Conservation (phyloP, 208 protist species). For the Angomonas ambiguus region DNA sequence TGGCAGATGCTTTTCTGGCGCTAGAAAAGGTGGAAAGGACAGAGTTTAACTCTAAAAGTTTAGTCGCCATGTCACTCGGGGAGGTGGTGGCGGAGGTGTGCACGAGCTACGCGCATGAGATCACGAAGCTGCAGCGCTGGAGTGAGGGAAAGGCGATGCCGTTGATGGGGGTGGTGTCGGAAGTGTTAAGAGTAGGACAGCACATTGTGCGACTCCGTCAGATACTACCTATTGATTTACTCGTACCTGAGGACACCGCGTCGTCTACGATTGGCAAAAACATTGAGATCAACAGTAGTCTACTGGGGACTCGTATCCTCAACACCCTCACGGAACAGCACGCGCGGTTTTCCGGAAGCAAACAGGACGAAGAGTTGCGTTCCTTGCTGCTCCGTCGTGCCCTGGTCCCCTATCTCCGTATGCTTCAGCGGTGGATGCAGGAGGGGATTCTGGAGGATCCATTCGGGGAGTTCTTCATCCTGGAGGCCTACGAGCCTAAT, state of each 20-base stretch:
- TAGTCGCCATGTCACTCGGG: constrained; percentile 83
- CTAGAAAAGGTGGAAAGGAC: constrained; percentile 58
- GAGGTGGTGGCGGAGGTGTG: constrained; percentile 77
- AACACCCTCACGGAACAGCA: constrained; percentile 74
- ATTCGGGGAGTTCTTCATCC: constrained; percentile 85
- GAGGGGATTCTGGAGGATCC: constrained; percentile 77
- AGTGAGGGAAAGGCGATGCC: constrained; percentile 55
- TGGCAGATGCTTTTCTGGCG: constrained; percentile 75
- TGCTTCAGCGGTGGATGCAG: constrained; percentile 82
- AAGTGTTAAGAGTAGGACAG: constrained; percentile 75
- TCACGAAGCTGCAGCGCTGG: constrained; percentile 68
- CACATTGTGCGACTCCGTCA: constrained; percentile 80
- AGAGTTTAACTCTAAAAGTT: constrained; percentile 63
- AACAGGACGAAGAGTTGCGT: constrained; percentile 73
- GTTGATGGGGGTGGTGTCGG: constrained; percentile 78
- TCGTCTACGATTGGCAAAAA: background rate
- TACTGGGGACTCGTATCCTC: constrained; percentile 62
- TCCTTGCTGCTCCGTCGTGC: constrained; percentile 65
- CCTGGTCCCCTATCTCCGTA: constrained; percentile 71
- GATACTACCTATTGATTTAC: constrained; percentile 66
- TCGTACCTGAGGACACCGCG: constrained; percentile 8
- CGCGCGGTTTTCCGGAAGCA: constrained; percentile 52
- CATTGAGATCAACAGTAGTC: constrained; percentile 6
- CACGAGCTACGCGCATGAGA: constrained; percentile 76
- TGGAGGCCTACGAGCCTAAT: constrained; percentile 22